phyloP scores from a whole-genome alignment of 768 basidiomycete species.

The Tylopilus balloui region DNA sequence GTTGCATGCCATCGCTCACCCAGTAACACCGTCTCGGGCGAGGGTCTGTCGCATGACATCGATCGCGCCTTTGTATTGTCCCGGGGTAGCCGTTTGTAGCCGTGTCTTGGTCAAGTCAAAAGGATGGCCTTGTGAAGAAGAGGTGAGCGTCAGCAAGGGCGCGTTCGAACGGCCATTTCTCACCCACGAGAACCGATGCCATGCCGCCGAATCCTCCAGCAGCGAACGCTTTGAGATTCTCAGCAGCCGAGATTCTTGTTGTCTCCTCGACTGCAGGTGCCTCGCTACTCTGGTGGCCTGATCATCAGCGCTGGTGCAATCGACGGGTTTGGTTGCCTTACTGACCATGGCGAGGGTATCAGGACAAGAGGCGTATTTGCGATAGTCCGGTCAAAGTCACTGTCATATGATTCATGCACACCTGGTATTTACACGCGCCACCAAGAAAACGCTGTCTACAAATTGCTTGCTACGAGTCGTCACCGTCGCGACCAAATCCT shows the following conservation, averaged over 20 bases:
- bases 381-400: neutral
- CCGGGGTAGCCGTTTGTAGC: slow-evolving; percentile 86
- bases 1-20: slow-evolving; percentile 45
- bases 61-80: slow-evolving; percentile 84
- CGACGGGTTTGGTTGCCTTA: neutral
- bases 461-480: slow-evolving; percentile 25
- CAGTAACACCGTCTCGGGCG: slow-evolving; percentile 84
- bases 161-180: slow-evolving; percentile 23
- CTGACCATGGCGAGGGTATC: slow-evolving; percentile 27
- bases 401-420: slow-evolving; percentile 30
- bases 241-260: slow-evolving; percentile 29
- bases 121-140: slow-evolving; percentile 71
- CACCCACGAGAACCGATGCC: slow-evolving; percentile 84
- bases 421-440: slow-evolving; percentile 7
- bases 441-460: slow-evolving; percentile 20
- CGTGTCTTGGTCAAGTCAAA: slow-evolving; percentile 98
- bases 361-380: slow-evolving; percentile 1
- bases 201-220: slow-evolving; percentile 92
- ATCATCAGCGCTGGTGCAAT: slow-evolving; percentile 6
- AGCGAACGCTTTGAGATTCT: slow-evolving; percentile 77
- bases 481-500: slow-evolving; percentile 62
- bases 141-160: slow-evolving; percentile 6
- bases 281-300: slow-evolving; percentile 23
- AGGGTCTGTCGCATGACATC: slow-evolving; percentile 91
- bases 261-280: slow-evolving; percentile 17